These are phyloP conservation scores for Achaetomiella virescens DNA, from an alignment of 495 filamentous ascomycete genomes.

Conservation along the genomic window DNA sequence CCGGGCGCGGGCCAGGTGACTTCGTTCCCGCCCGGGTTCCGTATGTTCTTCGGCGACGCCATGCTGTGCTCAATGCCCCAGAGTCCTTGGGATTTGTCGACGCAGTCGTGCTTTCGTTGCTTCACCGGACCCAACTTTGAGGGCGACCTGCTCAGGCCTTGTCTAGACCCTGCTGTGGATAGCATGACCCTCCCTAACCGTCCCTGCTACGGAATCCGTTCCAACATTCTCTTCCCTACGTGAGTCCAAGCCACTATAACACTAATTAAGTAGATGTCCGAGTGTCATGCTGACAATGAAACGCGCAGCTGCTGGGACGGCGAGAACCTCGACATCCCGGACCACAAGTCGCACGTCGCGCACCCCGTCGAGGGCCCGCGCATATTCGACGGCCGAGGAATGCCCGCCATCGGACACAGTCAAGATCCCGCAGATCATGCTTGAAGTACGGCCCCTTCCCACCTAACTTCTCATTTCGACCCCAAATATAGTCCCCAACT, in stretches of 20 bases:
- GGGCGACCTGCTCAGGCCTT: conserved; percentile 23
- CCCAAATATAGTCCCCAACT: too few species aligned
- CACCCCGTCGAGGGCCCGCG: conserved; percentile 29
- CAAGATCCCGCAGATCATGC: conserved; percentile 30
- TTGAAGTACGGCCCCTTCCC: too few species aligned
- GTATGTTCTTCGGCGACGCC: conserved; percentile 22
- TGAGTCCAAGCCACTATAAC: neutral
- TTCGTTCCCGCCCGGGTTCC: conserved; percentile 33
- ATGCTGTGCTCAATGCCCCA: conserved; percentile 9
- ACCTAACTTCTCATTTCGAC: too few species aligned
- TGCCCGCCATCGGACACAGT: conserved; percentile 27
- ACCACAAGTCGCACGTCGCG: conserved; percentile 32
- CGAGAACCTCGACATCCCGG: conserved; percentile 27
- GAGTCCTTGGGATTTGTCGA: conserved; percentile 7
- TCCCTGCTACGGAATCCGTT: conserved; percentile 31
- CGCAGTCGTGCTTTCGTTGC: conserved; percentile 31
- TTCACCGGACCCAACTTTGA: conserved; percentile 25
- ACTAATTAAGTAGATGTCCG: neutral
- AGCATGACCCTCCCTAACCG: conserved; percentile 29
- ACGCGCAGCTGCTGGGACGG: conserved; percentile 33
- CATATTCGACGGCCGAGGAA: conserved; percentile 19
- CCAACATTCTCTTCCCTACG: conserved; percentile 16
- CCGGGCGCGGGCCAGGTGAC: conserved; percentile 31
- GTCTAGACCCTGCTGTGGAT: conserved; percentile 19
- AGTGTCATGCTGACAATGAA: neutral